Evolutionary conservation across 2,329 filamentous ascomycete genomes (phyloP).

Genomic region (Penicillium janthinellum): DNA sequence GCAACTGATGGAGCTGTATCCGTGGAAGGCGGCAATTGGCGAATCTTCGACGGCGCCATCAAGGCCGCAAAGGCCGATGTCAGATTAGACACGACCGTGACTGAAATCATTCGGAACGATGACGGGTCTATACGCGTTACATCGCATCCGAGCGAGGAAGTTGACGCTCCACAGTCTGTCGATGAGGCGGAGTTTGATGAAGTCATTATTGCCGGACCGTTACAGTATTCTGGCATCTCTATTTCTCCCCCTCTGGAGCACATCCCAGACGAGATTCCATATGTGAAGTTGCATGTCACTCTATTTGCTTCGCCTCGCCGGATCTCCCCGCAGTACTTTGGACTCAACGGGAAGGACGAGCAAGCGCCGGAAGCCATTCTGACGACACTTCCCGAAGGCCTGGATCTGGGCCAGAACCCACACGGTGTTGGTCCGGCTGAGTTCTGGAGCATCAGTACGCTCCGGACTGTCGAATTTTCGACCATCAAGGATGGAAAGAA

Average conservation of each 20-base stretch:
- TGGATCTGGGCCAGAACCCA: slow-evolving; percentile 35
- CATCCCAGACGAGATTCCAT: slow-evolving; percentile 76
- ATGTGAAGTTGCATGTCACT: slow-evolving; percentile 84
- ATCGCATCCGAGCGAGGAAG: slow-evolving; percentile 28
- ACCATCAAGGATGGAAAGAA: slow-evolving; percentile 21
- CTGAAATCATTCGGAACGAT: slow-evolving; percentile 52
- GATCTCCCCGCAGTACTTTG: slow-evolving; percentile 75
- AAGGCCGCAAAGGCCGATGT: slow-evolving; percentile 63
- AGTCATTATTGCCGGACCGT: slow-evolving; percentile 79
- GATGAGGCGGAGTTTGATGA: slow-evolving; percentile 63
- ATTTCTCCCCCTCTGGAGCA: slow-evolving; percentile 48
- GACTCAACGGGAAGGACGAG: slow-evolving; percentile 51
- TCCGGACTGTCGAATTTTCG: slow-evolving; percentile 66
- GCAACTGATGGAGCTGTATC: slow-evolving; percentile 80
- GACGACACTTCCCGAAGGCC: slow-evolving; percentile 71
- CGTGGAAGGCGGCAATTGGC: slow-evolving; percentile 87
- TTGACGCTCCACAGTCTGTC: slow-evolving; percentile 9
- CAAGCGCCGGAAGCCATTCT: slow-evolving; percentile 73
- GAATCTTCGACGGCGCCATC: slow-evolving; percentile 85
- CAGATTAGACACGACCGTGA: slow-evolving; percentile 68
- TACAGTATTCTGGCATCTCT: slow-evolving; percentile 74
- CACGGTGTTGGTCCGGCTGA: slow-evolving; percentile 69
- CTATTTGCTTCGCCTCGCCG: slow-evolving; percentile 76
- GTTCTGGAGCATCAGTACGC: slow-evolving; percentile 84
- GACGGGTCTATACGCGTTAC: slow-evolving; percentile 50